Conservation (phyloP, 2,329 filamentous ascomycete species). For the Drechmeria coniospora region DNA sequence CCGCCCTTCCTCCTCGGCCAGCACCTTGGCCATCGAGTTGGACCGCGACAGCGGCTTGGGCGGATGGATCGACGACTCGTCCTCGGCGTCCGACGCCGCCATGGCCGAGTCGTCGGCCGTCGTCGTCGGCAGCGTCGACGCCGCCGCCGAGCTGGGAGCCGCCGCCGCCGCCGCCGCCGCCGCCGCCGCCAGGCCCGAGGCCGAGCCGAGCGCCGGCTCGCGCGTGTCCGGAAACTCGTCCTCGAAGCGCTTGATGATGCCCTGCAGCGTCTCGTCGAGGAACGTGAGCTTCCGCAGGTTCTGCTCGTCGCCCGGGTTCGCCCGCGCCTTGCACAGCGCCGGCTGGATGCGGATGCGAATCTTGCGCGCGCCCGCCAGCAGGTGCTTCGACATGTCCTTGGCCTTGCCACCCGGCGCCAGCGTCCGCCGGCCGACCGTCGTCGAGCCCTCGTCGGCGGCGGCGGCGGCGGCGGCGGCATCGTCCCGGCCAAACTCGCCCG, state of each 20-base stretch:
- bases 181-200: neutral
- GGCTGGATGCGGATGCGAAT: slow-evolving; percentile 73
- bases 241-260: slow-evolving; percentile 91
- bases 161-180: slow-evolving; percentile 3
- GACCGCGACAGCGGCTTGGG: slow-evolving; percentile 29
- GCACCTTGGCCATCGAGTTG: slow-evolving; percentile 38
- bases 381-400: slow-evolving; percentile 84
- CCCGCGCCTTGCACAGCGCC: slow-evolving; percentile 59
- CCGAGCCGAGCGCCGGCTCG: slow-evolving; percentile 13
- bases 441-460: too few species aligned
- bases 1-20: slow-evolving; percentile 42
- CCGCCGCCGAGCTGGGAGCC: slow-evolving; percentile 7
- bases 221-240: slow-evolving; percentile 90
- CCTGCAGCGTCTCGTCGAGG: slow-evolving; percentile 73
- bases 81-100: slow-evolving; percentile 30
- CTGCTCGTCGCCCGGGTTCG: slow-evolving; percentile 52
- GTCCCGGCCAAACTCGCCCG: slow-evolving; percentile 36
- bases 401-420: slow-evolving; percentile 43
- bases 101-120: slow-evolving; percentile 18
- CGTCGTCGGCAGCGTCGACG: slow-evolving; percentile 10
- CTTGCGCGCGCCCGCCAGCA: slow-evolving; percentile 76
- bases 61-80: slow-evolving; percentile 29
- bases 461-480: too few species aligned
- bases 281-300: slow-evolving; percentile 75
- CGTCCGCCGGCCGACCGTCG: slow-evolving; percentile 21